A percentile compares a stretch with the other conserved stretches of the same genome.
These are phyloP conservation scores for Phytophthora hybrid DNA, from an alignment of 352 stramenopile genomes.

Conservation along the genomic window DNA sequence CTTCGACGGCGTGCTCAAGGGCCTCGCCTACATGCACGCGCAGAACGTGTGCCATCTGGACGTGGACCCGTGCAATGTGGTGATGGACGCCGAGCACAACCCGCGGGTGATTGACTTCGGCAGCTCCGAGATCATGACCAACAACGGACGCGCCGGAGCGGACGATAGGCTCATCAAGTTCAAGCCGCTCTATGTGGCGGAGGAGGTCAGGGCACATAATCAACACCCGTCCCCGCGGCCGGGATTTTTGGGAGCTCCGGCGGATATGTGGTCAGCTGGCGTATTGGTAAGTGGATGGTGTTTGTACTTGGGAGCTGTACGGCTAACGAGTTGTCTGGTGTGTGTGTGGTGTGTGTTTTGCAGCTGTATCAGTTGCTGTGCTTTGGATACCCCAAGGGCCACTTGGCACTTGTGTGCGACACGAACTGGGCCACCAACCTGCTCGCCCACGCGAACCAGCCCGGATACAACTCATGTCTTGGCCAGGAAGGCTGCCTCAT, in stretches of 20 bases:
- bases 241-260: slow-evolving; percentile 71
- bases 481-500: slow-evolving; percentile 78
- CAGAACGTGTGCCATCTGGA: slow-evolving; percentile 84
- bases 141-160: slow-evolving; percentile 63
- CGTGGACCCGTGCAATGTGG: slow-evolving; percentile 82
- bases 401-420: slow-evolving; percentile 77
- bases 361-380: slow-evolving; percentile 86
- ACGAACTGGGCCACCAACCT: slow-evolving; percentile 80
- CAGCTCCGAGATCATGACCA: slow-evolving; percentile 80
- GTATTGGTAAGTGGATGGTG: slow-evolving; percentile 61
- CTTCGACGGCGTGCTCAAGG: slow-evolving; percentile 71
- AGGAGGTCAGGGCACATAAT: slow-evolving; percentile 76
- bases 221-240: slow-evolving; percentile 59
- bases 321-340: slow-evolving; percentile 9
- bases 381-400: slow-evolving; percentile 84
- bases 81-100: slow-evolving; percentile 62
- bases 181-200: slow-evolving; percentile 78
- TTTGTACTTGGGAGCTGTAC: not conserved
- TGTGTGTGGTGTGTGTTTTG: slow-evolving; percentile 14
- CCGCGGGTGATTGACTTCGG: slow-evolving; percentile 85
- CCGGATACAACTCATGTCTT: slow-evolving; percentile 50
- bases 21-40: slow-evolving; percentile 82
- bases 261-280: slow-evolving; percentile 83
- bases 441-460: slow-evolving; percentile 60
- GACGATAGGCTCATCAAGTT: slow-evolving; percentile 78